Evolutionary conservation across 1,139 yeast genomes (phyloP), one percentile per base, ranked within the genome.

Genomic region (Pneumocystis jirovecii): DNA sequence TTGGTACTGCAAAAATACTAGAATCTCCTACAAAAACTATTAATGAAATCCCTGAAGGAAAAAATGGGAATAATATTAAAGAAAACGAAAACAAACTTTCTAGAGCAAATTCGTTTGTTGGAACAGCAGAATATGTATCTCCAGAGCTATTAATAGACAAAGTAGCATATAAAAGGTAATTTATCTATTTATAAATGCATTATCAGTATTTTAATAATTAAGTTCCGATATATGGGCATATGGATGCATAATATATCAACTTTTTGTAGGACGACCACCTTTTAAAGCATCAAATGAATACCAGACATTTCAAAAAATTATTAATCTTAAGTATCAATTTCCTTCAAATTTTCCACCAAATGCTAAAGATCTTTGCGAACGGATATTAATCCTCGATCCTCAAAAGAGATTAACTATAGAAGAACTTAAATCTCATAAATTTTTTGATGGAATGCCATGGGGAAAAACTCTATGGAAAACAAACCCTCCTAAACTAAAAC

Each of bases 211-310:
- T 25, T 50, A 50, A 50, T 29, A 25, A 50, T 21, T 25, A 39
- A 60, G 89, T 64, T 84, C 95, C 63, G 99, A 95, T 75, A 80
- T 93, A 12, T 95, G 99, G 99, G 97, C 98, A 0, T 81, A 89
- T 70, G 99, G 97, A 1, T 95, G 98, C 76, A 87, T 95, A 21
- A 75, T 95, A 29, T 95, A 84, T 75, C 98, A 95, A 75, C 85
- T 95, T 82, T 86, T 95, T 70, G 89, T 95, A 31, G 98, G 98
- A 0, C 82, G 82, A 65, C 98, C 98, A 0, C 98, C 99, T 12
- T 95, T 95, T 77, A 93, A 91, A 73, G 98, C 96, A 0, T 79
- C 87, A n/a, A 93, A 95, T 65, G 98, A 95, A 75, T 95, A 90
- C 73, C 80, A 89, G 66, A 93, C 97, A 0, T 95, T 95, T 75